Percentiles rank a stretch among this genome's conserved stretches.
Conservation (phyloP, 495 filamentous ascomycete species). For the Neurospora sp. region DNA sequence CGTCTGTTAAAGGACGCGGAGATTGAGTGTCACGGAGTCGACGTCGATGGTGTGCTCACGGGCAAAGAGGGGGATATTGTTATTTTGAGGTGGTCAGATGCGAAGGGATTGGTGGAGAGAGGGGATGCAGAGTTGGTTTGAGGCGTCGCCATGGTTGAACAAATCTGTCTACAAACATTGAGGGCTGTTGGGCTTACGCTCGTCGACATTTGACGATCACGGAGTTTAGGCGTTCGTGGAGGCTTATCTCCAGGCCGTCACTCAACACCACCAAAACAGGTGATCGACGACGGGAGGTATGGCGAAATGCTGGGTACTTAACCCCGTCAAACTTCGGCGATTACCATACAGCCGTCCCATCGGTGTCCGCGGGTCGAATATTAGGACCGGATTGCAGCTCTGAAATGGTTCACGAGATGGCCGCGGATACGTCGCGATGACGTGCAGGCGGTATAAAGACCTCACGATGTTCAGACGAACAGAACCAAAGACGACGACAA, state of each 20-base stretch:
- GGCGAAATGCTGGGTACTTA: not conserved
- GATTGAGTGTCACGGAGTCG: slow-evolving; percentile 47
- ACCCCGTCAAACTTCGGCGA: not conserved
- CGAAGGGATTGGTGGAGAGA: slow-evolving; percentile 56
- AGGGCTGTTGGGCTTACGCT: not conserved
- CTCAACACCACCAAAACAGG: not conserved
- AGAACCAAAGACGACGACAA: not conserved
- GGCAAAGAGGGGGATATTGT: slow-evolving; percentile 76
- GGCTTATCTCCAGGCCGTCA: not conserved
- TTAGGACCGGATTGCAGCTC: not conserved
- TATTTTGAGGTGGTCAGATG: slow-evolving; percentile 78
- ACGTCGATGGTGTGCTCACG: slow-evolving; percentile 45
- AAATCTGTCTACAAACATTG: not conserved
- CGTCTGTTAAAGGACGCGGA: slow-evolving; percentile 54
- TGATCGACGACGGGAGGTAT: not conserved
- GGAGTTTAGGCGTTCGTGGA: not conserved
- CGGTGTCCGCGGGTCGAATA: not conserved
- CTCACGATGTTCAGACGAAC: not conserved
- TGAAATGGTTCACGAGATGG: not conserved
- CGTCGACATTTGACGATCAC: not conserved
- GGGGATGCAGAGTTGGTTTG: slow-evolving; percentile 80
- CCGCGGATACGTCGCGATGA: not conserved
- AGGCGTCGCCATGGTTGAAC: slow-evolving; percentile 5
- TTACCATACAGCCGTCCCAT: not conserved
- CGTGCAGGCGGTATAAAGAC: not conserved